These are phyloP conservation scores for Chlorencoelia australis DNA, from an alignment of 2,329 filamentous ascomycete species.

Conservation along the genomic window DNA sequence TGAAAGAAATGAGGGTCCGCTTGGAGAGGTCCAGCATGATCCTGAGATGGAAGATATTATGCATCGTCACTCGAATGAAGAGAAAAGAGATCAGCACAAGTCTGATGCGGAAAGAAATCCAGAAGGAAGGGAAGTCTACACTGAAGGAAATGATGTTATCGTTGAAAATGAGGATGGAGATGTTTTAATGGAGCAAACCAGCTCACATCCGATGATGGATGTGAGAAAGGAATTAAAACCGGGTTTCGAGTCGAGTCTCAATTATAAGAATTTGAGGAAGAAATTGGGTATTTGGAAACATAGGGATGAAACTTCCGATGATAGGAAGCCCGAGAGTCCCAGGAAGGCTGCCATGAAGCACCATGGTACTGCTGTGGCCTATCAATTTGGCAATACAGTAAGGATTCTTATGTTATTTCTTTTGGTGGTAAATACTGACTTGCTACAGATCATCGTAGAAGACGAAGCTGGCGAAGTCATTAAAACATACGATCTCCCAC, in stretches of 20 bases:
- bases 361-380: constrained; percentile 68
- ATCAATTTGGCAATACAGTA: constrained; percentile 74
- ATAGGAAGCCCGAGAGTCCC: constrained; percentile 22
- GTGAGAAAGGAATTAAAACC: constrained; percentile 32
- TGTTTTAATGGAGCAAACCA: constrained; percentile 42
- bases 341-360: constrained; percentile 35
- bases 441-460: constrained; percentile 65
- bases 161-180: constrained; percentile 84
- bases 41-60: constrained; percentile 27
- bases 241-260: constrained; percentile 27
- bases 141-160: constrained; percentile 70
- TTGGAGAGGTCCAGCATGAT: constrained; percentile 27
- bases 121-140: constrained; percentile 54
- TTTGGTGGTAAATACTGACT: constrained; percentile 3
- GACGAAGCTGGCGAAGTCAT: constrained; percentile 80
- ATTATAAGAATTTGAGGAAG: constrained; percentile 22
- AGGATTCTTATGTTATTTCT: constrained; percentile 24
- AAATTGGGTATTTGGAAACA: constrained; percentile 24
- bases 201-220: constrained; percentile 29
- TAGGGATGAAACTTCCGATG: constrained; percentile 29
- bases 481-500: constrained; percentile 71
- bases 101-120: constrained; percentile 25
- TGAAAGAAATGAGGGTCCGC: constrained; percentile 25
- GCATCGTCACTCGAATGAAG: constrained; percentile 26
- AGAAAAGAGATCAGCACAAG: constrained; percentile 24